Evolutionary conservation across 345 rosid genomes (phyloP).

Genomic region (Euphorbia tirucalli): DNA sequence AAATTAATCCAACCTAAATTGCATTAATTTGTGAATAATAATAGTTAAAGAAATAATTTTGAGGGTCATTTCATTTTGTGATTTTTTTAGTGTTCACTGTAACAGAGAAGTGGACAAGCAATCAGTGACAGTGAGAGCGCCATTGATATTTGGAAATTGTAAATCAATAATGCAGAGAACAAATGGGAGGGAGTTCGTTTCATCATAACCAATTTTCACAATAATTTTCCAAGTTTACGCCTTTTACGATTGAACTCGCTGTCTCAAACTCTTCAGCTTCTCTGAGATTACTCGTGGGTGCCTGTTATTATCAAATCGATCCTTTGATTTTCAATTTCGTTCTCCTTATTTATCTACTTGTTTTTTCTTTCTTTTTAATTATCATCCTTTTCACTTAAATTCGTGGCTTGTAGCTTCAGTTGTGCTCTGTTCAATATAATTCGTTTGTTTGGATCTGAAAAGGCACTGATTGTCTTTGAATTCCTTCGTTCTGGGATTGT

Average conservation of each 20-base stretch:
- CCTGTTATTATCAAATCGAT: neutral
- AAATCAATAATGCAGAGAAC: neutral
- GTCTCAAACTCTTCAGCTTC: neutral
- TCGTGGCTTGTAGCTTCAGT: neutral
- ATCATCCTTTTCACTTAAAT: neutral
- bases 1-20: no score
- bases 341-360: neutral
- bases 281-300: neutral
- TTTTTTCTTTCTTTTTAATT: no score
- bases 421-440: neutral
- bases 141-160: neutral
- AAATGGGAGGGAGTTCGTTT: neutral
- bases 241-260: neutral
- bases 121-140: neutral
- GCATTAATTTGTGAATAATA: no score
- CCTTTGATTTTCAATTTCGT: neutral
- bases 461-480: neutral
- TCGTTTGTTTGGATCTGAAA: conserved; percentile 1
- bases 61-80: no score
- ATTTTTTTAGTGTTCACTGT: no score
- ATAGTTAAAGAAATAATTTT: no score
- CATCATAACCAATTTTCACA: neutral
- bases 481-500: neutral
- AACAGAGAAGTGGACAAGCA: neutral
- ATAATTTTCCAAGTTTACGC: neutral